These are phyloP conservation scores for Dictyostelium capitatum DNA, from an alignment of 78 protist species.

Conservation along the genomic window DNA sequence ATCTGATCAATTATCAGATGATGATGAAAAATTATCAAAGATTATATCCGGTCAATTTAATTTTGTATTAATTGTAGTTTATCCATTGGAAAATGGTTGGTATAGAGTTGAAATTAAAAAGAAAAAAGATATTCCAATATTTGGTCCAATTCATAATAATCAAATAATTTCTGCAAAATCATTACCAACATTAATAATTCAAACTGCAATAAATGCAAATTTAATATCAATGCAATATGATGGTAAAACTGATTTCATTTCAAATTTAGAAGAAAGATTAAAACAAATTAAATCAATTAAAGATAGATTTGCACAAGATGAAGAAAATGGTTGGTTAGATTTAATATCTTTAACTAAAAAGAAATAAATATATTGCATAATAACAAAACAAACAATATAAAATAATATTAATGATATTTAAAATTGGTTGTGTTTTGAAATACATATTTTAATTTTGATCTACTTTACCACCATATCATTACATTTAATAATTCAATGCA, in stretches of 20 bases:
- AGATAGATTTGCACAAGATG: conserved; percentile 71
- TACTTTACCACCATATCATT: too few species aligned
- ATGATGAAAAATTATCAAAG: background rate
- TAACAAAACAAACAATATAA: too few species aligned
- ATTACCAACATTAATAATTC: conserved; percentile 58
- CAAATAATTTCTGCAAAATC: conserved; percentile 70
- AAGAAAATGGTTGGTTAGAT: conserved; percentile 81
- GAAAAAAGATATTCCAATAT: conserved; percentile 76
- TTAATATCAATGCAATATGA: conserved; percentile 67
- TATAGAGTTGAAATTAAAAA: conserved; percentile 79
- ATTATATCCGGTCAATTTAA: conserved; percentile 83
- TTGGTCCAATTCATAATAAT: conserved; percentile 75
- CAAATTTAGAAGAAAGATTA: conserved; percentile 78
- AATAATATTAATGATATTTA: too few species aligned
- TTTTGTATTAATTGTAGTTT: conserved; percentile 72
- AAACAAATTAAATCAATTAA: conserved; percentile 78
- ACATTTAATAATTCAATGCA: too few species aligned
- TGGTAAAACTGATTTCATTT: conserved; percentile 67
- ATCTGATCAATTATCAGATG: background rate
- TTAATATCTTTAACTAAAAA: conserved; percentile 29
- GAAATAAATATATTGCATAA: background rate
- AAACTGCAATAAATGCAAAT: conserved; percentile 80
- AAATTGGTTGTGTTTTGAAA: too few species aligned
- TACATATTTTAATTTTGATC: too few species aligned
- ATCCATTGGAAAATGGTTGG: conserved; percentile 70